phyloP scores from a whole-genome alignment of 148 eudicot genomes.

The Polygonum aviculare region DNA sequence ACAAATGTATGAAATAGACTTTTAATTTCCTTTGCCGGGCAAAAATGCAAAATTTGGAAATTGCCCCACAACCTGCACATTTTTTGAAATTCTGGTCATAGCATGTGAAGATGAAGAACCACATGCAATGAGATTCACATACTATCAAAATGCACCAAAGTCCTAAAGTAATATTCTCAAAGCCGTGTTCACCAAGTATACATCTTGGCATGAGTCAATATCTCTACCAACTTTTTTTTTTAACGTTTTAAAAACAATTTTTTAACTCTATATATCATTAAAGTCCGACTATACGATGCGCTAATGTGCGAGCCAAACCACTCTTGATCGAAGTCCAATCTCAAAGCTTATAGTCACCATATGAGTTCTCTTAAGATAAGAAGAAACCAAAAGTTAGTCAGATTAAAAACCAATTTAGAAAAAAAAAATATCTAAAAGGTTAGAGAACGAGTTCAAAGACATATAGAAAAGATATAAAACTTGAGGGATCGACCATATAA shows the following conservation, averaged over 20 bases:
- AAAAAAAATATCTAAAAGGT: too few species aligned
- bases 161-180: not conserved
- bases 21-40: not conserved
- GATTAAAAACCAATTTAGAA: too few species aligned
- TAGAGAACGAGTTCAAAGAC: too few species aligned
- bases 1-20: not conserved
- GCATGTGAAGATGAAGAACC: not conserved
- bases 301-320: too few species aligned
- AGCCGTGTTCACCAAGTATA: not conserved
- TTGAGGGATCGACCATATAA: too few species aligned
- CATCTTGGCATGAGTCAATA: not conserved
- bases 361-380: too few species aligned
- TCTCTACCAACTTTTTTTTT: not conserved
- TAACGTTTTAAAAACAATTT: not conserved
- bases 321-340: too few species aligned
- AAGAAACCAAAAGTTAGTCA: too few species aligned
- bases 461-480: too few species aligned
- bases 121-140: conserved; percentile 3
- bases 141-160: not conserved
- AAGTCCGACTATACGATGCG: too few species aligned
- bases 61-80: not conserved
- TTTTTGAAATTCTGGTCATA: not conserved
- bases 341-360: too few species aligned
- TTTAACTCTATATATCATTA: too few species aligned
- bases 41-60: not conserved